Evolutionary conservation across 225 moss, liverwort and hornwort genomes (phyloP).

Genomic region (Pseudisothecium myosuroides): DNA sequence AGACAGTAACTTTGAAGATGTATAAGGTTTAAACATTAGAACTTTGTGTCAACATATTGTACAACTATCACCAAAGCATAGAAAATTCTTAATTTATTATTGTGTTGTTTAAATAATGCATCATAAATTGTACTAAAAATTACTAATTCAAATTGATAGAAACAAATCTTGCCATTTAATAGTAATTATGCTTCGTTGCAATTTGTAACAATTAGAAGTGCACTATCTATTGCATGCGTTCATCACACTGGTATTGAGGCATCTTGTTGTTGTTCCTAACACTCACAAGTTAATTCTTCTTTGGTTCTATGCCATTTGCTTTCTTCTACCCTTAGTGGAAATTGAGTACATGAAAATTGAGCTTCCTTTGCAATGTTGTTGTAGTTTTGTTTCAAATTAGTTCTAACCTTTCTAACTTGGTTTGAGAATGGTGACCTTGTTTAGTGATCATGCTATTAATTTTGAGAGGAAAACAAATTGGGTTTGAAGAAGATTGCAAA

Average conservation of each 20-base stretch:
- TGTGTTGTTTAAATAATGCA: background rate
- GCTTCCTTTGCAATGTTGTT: background rate
- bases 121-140: background rate
- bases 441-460: background rate
- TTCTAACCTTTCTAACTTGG: background rate
- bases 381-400: background rate
- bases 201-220: background rate
- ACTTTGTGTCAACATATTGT: background rate
- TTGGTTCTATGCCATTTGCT: background rate
- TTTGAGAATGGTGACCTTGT: fast-evolving
- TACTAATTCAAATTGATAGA: background rate
- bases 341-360: background rate
- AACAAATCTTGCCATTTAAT: background rate
- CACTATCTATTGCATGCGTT: fast-evolving
- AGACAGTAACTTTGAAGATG: background rate
- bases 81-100: background rate
- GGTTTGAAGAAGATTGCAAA: background rate
- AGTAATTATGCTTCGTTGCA: background rate
- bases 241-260: background rate
- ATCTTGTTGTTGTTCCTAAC: fast-evolving
- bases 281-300: background rate
- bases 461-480: background rate
- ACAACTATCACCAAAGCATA: background rate
- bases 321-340: background rate
- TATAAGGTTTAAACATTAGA: background rate